A percentile compares a stretch with the other conserved stretches of the same genome.
These are phyloP conservation scores for Fragaria nilgerrensis DNA, from an alignment of 306 rosid genomes.

Conservation along the genomic window DNA sequence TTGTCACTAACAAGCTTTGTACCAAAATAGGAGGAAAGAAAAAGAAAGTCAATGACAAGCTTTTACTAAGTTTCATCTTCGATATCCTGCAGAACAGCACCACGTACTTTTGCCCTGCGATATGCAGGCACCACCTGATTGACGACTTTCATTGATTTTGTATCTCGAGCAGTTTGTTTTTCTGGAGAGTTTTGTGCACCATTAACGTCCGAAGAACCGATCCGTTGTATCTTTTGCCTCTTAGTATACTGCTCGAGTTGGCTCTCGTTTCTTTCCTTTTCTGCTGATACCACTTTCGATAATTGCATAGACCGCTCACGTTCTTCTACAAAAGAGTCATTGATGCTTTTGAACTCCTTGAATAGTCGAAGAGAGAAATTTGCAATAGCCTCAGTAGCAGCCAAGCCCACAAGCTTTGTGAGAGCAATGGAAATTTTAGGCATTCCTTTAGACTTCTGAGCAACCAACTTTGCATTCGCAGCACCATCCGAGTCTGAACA, in stretches of 20 bases:
- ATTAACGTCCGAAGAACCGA: conserved; percentile 37
- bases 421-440: conserved; percentile 71
- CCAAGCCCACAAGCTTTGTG: conserved; percentile 53
- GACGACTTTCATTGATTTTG: conserved; percentile 38
- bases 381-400: conserved; percentile 60
- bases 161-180: conserved; percentile 41
- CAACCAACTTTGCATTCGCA: conserved; percentile 56
- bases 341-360: conserved; percentile 45
- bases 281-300: conserved; percentile 43
- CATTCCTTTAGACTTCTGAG: conserved; percentile 90
- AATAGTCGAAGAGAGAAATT: conserved; percentile 60
- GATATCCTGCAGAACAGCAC: conserved; percentile 59
- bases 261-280: conserved; percentile 62
- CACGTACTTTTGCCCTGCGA: conserved; percentile 86
- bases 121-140: conserved; percentile 60
- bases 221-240: conserved; percentile 58
- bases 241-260: conserved; percentile 44
- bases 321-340: conserved; percentile 44
- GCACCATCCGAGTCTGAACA: conserved; percentile 37
- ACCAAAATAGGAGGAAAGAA: too few relatives aligned
- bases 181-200: conserved; percentile 57
- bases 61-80: conserved; percentile 38
- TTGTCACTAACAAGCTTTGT: not conserved
- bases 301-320: conserved; percentile 42
- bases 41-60: not conserved